phyloP scores from a whole-genome alignment of 495 filamentous ascomycete genomes.

The Trichoderma orchidacearum region DNA sequence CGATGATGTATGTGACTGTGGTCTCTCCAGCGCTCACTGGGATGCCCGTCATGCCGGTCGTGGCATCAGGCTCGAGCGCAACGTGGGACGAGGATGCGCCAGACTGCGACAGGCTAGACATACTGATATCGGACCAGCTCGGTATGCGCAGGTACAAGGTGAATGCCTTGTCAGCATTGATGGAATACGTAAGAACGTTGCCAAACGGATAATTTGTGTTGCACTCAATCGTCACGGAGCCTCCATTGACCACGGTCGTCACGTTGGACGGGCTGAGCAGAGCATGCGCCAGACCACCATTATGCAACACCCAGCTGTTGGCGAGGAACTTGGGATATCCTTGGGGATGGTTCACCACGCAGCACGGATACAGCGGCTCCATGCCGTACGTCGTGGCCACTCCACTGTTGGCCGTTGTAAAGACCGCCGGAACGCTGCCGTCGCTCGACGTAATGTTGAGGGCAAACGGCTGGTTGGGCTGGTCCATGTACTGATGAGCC shows the following conservation, averaged over 20 bases:
- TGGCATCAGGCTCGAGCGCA: constrained; percentile 9
- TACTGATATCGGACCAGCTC: constrained; percentile 20
- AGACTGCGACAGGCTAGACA: constrained; percentile 3
- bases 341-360: constrained; percentile 50
- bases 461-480: constrained; percentile 40
- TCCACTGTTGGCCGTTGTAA: constrained; percentile 10
- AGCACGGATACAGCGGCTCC: constrained; percentile 36
- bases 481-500: constrained; percentile 45
- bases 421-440: constrained; percentile 7
- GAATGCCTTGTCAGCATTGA: constrained; percentile 23
- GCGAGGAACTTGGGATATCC: constrained; percentile 45
- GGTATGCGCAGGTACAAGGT: constrained; percentile 38
- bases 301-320: constrained; percentile 13
- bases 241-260: constrained; percentile 1
- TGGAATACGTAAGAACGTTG: constrained; percentile 30
- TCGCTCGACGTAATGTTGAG: constrained; percentile 9
- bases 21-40: constrained; percentile 13
- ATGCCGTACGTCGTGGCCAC: constrained; percentile 26
- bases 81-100: constrained; percentile 16
- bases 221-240: constrained; percentile 10
- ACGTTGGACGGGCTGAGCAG: constrained; percentile 26
- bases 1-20: constrained; percentile 13
- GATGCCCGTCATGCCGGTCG: constrained; percentile 19
- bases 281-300: constrained; percentile 24
- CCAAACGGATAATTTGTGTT: constrained; percentile 42